Evolutionary conservation across 108 stramenopile genomes (phyloP), one percentile per base, ranked within the genome.

Genomic region (Cyclotella sp.): DNA sequence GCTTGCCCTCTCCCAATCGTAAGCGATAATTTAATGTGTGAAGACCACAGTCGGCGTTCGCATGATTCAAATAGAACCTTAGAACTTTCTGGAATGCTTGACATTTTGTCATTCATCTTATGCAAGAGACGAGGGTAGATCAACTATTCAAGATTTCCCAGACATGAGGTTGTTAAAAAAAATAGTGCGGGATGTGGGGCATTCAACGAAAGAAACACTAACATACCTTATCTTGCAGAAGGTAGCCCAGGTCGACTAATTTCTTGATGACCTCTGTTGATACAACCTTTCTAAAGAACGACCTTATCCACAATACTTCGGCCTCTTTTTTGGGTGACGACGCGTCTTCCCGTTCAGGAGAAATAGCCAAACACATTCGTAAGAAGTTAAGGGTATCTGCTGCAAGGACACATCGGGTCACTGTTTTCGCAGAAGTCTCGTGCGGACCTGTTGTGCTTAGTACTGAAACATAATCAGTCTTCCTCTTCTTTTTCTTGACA

Each of bases 221-320:
- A 3, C 63, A 26, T 26, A 64, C 63, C 63, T 77, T 61, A 66
- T 68, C 67, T 69, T 73, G 62, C 29, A 82, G 59, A 27, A 43
- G 24, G 43, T 77, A 70, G n/a, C 75, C 81, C 24, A 77, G 52
- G 39, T 71, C 71, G 26, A 78, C 60, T 40, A 83, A 83, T 9
- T 73, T 34, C 26, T 55, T 70, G 24, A 79, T 57, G 46, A 70
- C 28, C 14, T 75, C 47, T 30, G 62, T 44, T 16, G 62, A 53
- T 5, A 84, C n/a, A 2, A 42, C 58, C 16, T 45, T 43, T 6
- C 78, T 74, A 34, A 84, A 24, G 6, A 19, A 58, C 22, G 52
- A 75, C n/a, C 63, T 60, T 10, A 84, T 72, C 51, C 51, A 47
- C 39, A 64, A 29, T 40, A 60, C 29, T 15, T 69, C 18, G 0